Evolutionary conservation across 352 stramenopile species (phyloP), one percentile per base, ranked within the genome.

Genomic region (Salisapilia sapeloensis): DNA sequence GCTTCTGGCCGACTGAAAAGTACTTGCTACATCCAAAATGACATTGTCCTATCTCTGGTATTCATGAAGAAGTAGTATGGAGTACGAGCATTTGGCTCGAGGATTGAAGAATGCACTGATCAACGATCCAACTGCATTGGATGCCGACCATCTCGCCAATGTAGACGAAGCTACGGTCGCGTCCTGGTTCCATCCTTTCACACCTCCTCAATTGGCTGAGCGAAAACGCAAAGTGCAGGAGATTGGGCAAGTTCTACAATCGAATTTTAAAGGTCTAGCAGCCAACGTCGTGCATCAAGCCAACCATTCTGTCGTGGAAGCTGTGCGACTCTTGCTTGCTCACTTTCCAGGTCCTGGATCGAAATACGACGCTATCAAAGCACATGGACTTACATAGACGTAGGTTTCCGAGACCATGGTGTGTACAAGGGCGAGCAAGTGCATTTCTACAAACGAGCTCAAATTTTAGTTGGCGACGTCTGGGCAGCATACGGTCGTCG

Each of bases 371-470:
- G 14, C 29, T 4, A 22, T 12, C 13, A 7, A 6, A 27, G n/a
- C 17, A 1, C 23, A 26, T 19, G 14, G 8, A 0, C 23, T 4
- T 38, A 1, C 1, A 4, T 12, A 32, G 18, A 2, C 31, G 2
- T 21, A 63, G 51, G 62, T 2, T 93, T 93, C 43, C 63, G 74
- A 25, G 79, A 93, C 53, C 76, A 89, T 21, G 46, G 59, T 1
- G 51, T 92, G 19, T 87, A 92, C 52, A 61, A 63, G 7, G 79
- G 79, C 13, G 46, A 71, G 35, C 74, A 90, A 31, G 59, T 92
- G 36, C 78, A 86, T 27, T 77, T 93, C 22, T 93, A 92, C 60
- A 93, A 93, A 40, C 77, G 79, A 28, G 79, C 77, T 11, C 79
- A 93, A 42, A 93, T 93, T 42, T 48, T 92, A 13, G 70, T 84